Conservation (phyloP, 148 eudicot genomes). For the Chenopodium quinoa region DNA sequence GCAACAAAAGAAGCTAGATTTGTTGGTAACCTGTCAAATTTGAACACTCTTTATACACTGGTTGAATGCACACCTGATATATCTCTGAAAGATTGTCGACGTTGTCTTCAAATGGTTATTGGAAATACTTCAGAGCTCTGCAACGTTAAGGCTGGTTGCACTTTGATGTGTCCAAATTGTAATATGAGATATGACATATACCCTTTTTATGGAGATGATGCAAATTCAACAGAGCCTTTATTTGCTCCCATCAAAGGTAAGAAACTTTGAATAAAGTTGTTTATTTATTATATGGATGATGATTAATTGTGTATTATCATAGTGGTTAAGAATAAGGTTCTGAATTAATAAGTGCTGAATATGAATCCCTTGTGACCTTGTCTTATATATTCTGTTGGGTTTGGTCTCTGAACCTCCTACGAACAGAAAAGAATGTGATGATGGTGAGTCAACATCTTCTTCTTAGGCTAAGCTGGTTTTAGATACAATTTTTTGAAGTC, state of each 20-base stretch:
- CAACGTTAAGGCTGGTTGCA: constrained; percentile 36
- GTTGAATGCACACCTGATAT: constrained; percentile 40
- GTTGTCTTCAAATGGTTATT: constrained; percentile 28
- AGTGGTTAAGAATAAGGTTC: neutral
- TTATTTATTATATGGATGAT: neutral
- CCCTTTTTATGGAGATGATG: constrained; percentile 31
- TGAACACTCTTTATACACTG: constrained; percentile 27
- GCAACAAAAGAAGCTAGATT: constrained; percentile 33
- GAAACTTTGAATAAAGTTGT: neutral
- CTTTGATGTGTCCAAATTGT: constrained; percentile 42
- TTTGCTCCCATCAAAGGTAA: constrained; percentile 23
- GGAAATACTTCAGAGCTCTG: constrained; percentile 36
- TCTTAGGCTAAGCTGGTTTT: neutral
- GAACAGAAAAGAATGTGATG: too few relatives aligned
- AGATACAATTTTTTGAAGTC: neutral
- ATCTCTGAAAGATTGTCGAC: constrained; percentile 25
- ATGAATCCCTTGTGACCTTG: neutral
- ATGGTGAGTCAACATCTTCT: constrained; percentile 7
- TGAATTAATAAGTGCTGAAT: neutral
- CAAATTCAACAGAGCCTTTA: constrained; percentile 1
- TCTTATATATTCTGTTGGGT: neutral
- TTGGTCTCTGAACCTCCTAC: too few relatives aligned
- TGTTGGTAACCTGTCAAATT: constrained; percentile 20
- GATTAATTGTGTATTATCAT: neutral
- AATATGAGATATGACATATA: constrained; percentile 35